These are phyloP conservation scores for Linnemannia zychae DNA, from an alignment of 192 early-diverging fungal genomes.

Conservation along the genomic window DNA sequence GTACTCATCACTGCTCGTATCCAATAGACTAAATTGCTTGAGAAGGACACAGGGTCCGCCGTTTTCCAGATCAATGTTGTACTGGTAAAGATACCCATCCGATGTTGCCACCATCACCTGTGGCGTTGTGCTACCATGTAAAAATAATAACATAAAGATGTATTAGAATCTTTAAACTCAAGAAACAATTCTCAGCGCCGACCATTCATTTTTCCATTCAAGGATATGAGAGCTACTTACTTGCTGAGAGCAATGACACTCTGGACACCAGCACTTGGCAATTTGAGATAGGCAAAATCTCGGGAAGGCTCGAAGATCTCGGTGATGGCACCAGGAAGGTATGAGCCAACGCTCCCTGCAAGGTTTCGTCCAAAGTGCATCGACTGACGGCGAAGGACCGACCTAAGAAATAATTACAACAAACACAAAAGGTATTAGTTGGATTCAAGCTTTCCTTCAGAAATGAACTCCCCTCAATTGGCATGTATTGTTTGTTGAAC, in stretches of 20 bases:
- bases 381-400: slow-evolving; percentile 68
- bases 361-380: slow-evolving; percentile 71
- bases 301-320: slow-evolving; percentile 96
- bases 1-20: slow-evolving; percentile 12
- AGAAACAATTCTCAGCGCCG: background rate
- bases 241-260: slow-evolving; percentile 81
- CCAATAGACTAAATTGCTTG: slow-evolving; percentile 75
- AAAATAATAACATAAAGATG: background rate
- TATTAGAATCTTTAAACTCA: background rate
- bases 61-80: slow-evolving; percentile 84
- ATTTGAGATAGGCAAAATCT: slow-evolving; percentile 93
- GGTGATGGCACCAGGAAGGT: slow-evolving; percentile 86
- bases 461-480: no score
- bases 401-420: slow-evolving; percentile 27
- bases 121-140: slow-evolving; percentile 65
- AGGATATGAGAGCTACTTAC: slow-evolving; percentile 31
- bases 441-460: background rate
- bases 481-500: no score
- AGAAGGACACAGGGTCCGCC: slow-evolving; percentile 89
- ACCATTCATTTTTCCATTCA: background rate
- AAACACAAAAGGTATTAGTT: slow-evolving; percentile 1
- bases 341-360: slow-evolving; percentile 83
- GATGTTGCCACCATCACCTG: slow-evolving; percentile 91
- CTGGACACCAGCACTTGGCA: slow-evolving; percentile 81
- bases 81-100: slow-evolving; percentile 91